phyloP scores from a whole-genome alignment of 2,329 filamentous ascomycete species.

The Ciborinia camelliae region DNA sequence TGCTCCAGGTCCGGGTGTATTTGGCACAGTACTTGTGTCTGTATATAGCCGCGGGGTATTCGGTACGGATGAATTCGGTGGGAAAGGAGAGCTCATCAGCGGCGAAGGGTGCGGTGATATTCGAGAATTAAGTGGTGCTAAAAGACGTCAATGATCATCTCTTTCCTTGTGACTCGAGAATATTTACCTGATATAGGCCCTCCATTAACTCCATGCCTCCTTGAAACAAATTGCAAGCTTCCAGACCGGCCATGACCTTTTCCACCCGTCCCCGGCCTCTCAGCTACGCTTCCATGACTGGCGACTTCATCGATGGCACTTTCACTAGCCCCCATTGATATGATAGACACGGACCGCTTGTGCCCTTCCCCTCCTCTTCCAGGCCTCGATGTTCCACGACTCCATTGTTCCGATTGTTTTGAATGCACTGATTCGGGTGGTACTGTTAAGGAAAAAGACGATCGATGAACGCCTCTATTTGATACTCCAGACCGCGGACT shows the following conservation, averaged over 20 bases:
- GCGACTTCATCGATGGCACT: slow-evolving; percentile 33
- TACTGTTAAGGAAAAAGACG: slow-evolving; percentile 62
- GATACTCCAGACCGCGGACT: slow-evolving; percentile 45
- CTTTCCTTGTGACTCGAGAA: neutral
- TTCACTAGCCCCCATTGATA: slow-evolving; percentile 64
- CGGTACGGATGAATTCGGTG: slow-evolving; percentile 22
- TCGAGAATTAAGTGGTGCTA: slow-evolving; percentile 36
- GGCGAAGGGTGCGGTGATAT: slow-evolving; percentile 38
- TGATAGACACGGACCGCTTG: slow-evolving; percentile 75
- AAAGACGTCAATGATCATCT: slow-evolving; percentile 17
- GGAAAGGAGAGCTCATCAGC: slow-evolving; percentile 37
- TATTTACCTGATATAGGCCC: slow-evolving; percentile 41
- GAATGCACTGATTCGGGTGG: slow-evolving; percentile 39
- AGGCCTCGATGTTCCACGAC: slow-evolving; percentile 23
- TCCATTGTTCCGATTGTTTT: slow-evolving; percentile 28
- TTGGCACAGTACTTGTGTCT: slow-evolving; percentile 39
- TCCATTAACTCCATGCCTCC: slow-evolving; percentile 43
- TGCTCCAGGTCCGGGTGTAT: slow-evolving; percentile 41
- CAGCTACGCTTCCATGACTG: slow-evolving; percentile 38
- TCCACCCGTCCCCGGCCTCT: slow-evolving; percentile 48
- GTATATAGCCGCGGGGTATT: slow-evolving; percentile 27
- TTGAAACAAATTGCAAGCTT: slow-evolving; percentile 72
- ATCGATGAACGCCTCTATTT: slow-evolving; percentile 56
- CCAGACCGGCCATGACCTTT: slow-evolving; percentile 73
- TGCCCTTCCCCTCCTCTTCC: slow-evolving; percentile 54